Evolutionary conservation across 768 basidiomycete species (phyloP).

Genomic region (Boletellus ananas): DNA sequence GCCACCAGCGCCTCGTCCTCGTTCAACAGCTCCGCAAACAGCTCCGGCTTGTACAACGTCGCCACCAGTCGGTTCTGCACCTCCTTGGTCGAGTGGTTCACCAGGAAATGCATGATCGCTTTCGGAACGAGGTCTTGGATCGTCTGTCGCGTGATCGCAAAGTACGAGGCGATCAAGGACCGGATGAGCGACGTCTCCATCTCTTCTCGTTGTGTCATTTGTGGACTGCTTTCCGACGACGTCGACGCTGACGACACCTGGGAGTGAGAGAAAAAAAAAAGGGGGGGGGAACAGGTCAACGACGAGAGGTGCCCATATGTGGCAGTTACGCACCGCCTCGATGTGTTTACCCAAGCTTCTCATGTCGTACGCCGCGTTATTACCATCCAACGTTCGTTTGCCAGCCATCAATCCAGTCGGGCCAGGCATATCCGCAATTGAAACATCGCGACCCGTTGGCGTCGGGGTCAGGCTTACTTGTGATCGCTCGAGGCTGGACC

Average conservation of each 20-base stretch:
- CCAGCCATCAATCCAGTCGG: constrained; percentile 64
- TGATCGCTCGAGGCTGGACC: constrained; percentile 46
- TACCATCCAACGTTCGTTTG: constrained; percentile 65
- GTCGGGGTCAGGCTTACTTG: constrained; percentile 30
- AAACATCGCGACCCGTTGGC: constrained; percentile 63
- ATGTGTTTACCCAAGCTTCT: constrained; percentile 97
- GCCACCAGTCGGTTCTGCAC: constrained; percentile 97
- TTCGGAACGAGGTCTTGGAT: constrained; percentile 98
- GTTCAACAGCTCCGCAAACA: constrained; percentile 86
- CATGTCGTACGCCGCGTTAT: constrained; percentile 93
- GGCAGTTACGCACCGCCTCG: constrained; percentile 73
- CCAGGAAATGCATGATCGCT: constrained; percentile 97
- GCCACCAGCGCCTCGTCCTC: constrained; percentile 96
- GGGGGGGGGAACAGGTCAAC: not conserved
- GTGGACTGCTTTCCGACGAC: constrained; percentile 50
- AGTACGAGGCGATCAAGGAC: constrained; percentile 92
- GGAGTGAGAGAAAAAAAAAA: not conserved
- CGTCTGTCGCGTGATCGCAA: constrained; percentile 91
- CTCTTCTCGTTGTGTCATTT: constrained; percentile 81
- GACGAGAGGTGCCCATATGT: too few relatives aligned
- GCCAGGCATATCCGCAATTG: constrained; percentile 47
- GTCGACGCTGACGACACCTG: constrained; percentile 52
- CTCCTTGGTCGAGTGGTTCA: constrained; percentile 94
- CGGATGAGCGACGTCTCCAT: constrained; percentile 96
- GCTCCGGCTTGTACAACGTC: constrained; percentile 87